Evolutionary conservation across 768 basidiomycete species (phyloP).

Genomic region (Boletus pseudopeckii): DNA sequence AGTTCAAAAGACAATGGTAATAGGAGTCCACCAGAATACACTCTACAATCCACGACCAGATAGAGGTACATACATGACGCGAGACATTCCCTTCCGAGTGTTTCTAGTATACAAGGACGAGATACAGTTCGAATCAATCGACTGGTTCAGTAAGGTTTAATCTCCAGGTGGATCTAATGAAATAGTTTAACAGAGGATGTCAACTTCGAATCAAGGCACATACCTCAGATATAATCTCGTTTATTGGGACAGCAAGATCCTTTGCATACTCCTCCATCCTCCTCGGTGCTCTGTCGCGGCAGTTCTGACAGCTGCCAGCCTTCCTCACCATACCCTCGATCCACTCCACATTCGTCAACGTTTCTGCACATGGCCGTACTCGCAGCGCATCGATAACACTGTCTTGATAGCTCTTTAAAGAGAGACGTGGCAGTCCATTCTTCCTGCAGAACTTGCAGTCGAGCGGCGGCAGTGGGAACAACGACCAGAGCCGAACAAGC

Average conservation of each 20-base stretch:
- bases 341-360: slow-evolving; percentile 29
- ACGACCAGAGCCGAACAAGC: slow-evolving; percentile 30
- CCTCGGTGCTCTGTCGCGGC: slow-evolving; percentile 30
- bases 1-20: background rate
- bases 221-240: slow-evolving; percentile 30
- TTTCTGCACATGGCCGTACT: slow-evolving; percentile 32
- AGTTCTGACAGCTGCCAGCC: slow-evolving; percentile 29
- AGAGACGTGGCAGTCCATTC: slow-evolving; percentile 32
- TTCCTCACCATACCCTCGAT: slow-evolving; percentile 29
- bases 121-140: slow-evolving; percentile 13
- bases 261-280: slow-evolving; percentile 29
- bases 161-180: slow-evolving; percentile 24
- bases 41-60: slow-evolving; percentile 1
- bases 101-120: background rate
- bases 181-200: background rate
- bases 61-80: slow-evolving; percentile 3
- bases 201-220: background rate
- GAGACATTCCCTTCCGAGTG: slow-evolving; percentile 1
- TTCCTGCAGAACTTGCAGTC: slow-evolving; percentile 36
- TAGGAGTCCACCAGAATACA: background rate
- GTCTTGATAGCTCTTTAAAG: slow-evolving; percentile 32
- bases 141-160: slow-evolving; percentile 28
- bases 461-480: slow-evolving; percentile 29
- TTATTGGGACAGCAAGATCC: slow-evolving; percentile 27
- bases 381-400: slow-evolving; percentile 32